Evolutionary conservation across 2,329 filamentous ascomycete genomes (phyloP).

Genomic region (Cadophora gregata): DNA sequence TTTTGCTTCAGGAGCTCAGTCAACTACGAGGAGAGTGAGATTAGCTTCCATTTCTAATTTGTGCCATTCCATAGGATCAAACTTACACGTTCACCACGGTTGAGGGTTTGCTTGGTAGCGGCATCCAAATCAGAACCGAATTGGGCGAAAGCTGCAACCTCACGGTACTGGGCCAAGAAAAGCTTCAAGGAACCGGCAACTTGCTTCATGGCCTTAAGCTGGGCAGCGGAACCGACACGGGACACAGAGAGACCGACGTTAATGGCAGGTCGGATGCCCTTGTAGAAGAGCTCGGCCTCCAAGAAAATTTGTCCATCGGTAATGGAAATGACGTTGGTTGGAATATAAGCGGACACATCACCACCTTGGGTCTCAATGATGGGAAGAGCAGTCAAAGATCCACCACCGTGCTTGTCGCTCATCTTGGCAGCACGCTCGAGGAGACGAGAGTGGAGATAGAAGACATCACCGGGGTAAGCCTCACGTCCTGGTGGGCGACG

Average conservation of each 20-base stretch:
- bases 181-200: constrained; percentile 99
- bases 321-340: constrained; percentile 99
- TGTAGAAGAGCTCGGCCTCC: constrained; percentile 99
- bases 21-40: constrained; percentile 54
- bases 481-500: constrained; percentile 98
- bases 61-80: constrained; percentile 13
- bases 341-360: constrained; percentile 99
- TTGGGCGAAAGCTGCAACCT: constrained; percentile 98
- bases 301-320: constrained; percentile 99
- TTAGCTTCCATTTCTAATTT: constrained; percentile 34
- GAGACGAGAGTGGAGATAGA: constrained; percentile 99
- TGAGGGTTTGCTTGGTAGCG: constrained; percentile 97
- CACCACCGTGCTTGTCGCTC: constrained; percentile 92
- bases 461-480: constrained; percentile 98
- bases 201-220: constrained; percentile 99
- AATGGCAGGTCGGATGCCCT: constrained; percentile 99
- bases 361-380: constrained; percentile 99
- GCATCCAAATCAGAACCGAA: constrained; percentile 99
- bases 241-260: constrained; percentile 99
- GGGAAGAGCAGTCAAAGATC: constrained; percentile 95
- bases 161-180: constrained; percentile 99
- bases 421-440: constrained; percentile 99
- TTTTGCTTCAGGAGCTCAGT: constrained; percentile 99
- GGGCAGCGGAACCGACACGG: constrained; percentile 98
- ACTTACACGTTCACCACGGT: constrained; percentile 95